Percentiles rank a stretch among this genome's conserved stretches.
These are phyloP conservation scores for Purshia tridentata DNA, from an alignment of 306 rosid species.

Conservation along the genomic window DNA sequence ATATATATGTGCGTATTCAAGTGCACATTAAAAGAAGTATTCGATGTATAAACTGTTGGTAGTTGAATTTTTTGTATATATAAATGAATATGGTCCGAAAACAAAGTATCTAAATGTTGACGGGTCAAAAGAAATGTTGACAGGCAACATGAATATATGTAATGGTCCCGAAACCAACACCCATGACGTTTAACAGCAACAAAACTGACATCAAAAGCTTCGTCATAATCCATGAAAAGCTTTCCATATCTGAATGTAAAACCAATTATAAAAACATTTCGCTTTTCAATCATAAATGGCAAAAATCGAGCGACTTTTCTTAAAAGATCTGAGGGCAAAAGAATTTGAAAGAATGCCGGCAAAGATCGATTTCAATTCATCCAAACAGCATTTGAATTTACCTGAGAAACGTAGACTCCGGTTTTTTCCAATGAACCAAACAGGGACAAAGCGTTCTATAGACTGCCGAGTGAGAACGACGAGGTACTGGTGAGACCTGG, in stretches of 20 bases:
- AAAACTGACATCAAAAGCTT: constrained; percentile 1
- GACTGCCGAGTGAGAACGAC: too few relatives aligned
- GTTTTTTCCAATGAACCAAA: constrained; percentile 11
- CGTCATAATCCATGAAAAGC: neutral
- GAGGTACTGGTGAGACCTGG: too few relatives aligned
- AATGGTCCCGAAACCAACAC: constrained; percentile 2
- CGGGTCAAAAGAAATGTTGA: too few relatives aligned
- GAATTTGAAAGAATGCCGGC: neutral
- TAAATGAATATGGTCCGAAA: constrained; percentile 1
- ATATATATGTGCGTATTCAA: too few relatives aligned
- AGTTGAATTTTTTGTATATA: too few relatives aligned
- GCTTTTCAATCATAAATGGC: neutral
- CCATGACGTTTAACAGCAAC: neutral
- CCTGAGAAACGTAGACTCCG: constrained; percentile 7
- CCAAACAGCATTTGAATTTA: constrained; percentile 7
- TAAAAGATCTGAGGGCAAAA: neutral
- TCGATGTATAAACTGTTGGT: too few relatives aligned
- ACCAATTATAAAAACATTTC: neutral
- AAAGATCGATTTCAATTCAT: neutral
- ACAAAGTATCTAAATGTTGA: neutral
- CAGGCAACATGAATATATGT: neutral
- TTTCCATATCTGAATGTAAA: neutral
- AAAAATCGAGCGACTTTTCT: neutral
- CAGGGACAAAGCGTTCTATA: neutral
- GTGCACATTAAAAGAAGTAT: too few relatives aligned